Evolutionary conservation across 352 stramenopile species (phyloP), one percentile per base, ranked within the genome.

Genomic region (Blastocystis sp.): DNA sequence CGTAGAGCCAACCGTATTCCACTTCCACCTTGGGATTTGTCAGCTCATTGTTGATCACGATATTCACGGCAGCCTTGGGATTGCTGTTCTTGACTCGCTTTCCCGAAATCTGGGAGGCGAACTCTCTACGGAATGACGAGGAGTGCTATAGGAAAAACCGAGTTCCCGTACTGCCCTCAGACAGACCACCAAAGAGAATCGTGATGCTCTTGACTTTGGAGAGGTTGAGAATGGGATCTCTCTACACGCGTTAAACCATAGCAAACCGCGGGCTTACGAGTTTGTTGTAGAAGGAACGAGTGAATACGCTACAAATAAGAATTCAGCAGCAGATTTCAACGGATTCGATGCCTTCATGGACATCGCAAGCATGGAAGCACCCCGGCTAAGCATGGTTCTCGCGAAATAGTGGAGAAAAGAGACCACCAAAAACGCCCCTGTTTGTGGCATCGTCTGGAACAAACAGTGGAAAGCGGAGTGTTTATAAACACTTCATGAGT

Each of bases 151-250:
- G 4, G 19, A 17, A 11, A 19, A 19, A 76, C 65, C 65, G 41
- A 53, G 65, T 76, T 62, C 65, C 65, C 19, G 34, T 38, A 56
- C 23, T 52, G 19, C 65, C 65, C n/a, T 76, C 65, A 21, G 65
- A 43, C n/a, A 76, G 52, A 43, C 65, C 65, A 43, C 65, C 65
- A 76, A 53, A 76, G 10, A 38, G 11, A 19, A 76, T 38, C 14
- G n/a, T 53, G 0, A 76, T 76, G 7, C 14, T 21, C 23, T 76
- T 76, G 14, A 76, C 34, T 52, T 76, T 76, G 10, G 41, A n/a
- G 10, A 76, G 52, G 52, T 38, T 76, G 17, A 76, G 65, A 76
- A 76, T 76, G 52, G 65, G 65, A 21, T 76, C 23, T 17, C 34
- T 76, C 65, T 76, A 76, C 10, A 69, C 19, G 7, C 14, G 52